Evolutionary conservation across 139 green algal genomes (phyloP), one percentile per base, ranked within the genome.

Genomic region (Penium margaritaceum): DNA sequence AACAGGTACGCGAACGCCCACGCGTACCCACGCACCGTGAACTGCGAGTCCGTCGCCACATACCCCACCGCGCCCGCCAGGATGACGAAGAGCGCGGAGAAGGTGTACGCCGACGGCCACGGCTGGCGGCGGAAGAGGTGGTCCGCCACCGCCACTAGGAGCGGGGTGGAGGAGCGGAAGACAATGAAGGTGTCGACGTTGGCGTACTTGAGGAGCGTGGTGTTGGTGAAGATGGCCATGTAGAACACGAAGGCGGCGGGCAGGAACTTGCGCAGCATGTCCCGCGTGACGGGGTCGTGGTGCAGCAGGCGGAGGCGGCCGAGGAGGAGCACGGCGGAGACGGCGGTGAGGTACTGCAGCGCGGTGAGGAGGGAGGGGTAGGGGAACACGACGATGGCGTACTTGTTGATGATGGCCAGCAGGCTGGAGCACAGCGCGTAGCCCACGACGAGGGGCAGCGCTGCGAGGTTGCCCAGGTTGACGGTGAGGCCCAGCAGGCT

Each of bases 101-200:
- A 76, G 3, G 72, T 79, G 9, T 27, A 29, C 15, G 24, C 17
- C 17, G 19, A 35, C 9, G 72, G 72, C 32, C 33, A 72, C 19
- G 72, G 44, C 33, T 70, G 64, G 7, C 44, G 36, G 33, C 44
- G 33, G 72, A 79, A 76, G 5, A 79, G 17, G 15, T 33, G 34
- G 43, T 77, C 64, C 6, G 72, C 64, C 3, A 79, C 6, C 3
- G 70, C 64, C 27, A 79, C 72, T 5, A 79, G 39, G 24, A 79
- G 30, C 7, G 72, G 72, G 3, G 64, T 77, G 12, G 64, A 79
- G 6, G 72, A 79, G 6, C 72, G 69, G 34, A 79, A 72, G 17
- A 79, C 19, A n/a, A 79, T 76, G 64, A 79, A 79, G 24, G 72
- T 79, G 72, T 79, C 72, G 3, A 79, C 72, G 41, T 76, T 79